Evolutionary conservation across 1,139 yeast species (phyloP).

Genomic region (Debaryomycetaceae sp.): DNA sequence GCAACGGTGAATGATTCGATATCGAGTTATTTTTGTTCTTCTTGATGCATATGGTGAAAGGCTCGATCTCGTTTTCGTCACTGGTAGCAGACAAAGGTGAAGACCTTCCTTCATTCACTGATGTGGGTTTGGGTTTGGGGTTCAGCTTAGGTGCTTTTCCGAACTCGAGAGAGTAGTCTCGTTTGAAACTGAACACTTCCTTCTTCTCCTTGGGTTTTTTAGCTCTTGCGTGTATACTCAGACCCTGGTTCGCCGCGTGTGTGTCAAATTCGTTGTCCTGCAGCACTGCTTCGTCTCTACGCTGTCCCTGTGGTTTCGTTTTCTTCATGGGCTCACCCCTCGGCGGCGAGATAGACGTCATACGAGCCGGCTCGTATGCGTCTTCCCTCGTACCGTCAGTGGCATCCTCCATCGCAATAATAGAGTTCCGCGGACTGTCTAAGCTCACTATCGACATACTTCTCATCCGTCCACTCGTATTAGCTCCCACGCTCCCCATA

Average conservation of each 20-base stretch:
- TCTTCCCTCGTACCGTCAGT: not conserved
- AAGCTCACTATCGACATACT: slow-evolving; percentile 39
- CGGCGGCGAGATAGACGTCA: not conserved
- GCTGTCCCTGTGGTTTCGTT: not conserved
- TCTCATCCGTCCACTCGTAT: slow-evolving; percentile 15
- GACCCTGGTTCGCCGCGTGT: not conserved
- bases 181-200: not conserved
- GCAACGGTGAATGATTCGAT: slow-evolving; percentile 11
- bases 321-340: not conserved
- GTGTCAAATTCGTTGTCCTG: not conserved
- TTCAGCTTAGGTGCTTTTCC: not conserved
- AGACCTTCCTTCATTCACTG: not conserved
- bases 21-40: slow-evolving; percentile 7
- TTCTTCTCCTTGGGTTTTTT: not conserved
- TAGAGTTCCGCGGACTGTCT: slow-evolving; percentile 43
- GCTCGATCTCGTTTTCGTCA: not conserved
- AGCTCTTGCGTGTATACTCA: not conserved
- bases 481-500: not conserved
- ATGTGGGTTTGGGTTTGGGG: not conserved
- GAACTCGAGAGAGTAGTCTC: not conserved
- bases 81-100: not conserved
- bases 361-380: not conserved
- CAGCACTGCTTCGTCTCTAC: not conserved
- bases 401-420: slow-evolving; percentile 37
- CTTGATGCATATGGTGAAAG: not conserved